phyloP scores from a whole-genome alignment of 2,329 filamentous ascomycete genomes.

The Fusarium caatingaense region DNA sequence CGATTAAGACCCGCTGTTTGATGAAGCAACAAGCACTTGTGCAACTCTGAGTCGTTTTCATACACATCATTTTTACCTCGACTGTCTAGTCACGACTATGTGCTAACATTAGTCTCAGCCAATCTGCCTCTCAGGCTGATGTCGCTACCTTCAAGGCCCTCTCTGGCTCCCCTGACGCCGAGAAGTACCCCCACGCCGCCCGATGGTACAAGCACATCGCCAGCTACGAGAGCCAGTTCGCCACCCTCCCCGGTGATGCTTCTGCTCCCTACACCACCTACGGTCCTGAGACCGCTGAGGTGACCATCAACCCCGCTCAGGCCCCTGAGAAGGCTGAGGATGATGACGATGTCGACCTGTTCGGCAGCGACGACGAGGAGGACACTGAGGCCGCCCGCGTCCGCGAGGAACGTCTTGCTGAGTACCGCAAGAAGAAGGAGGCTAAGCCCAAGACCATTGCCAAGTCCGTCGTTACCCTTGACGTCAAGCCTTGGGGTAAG shows the following conservation, averaged over 20 bases:
- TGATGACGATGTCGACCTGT: slow-evolving; percentile 89
- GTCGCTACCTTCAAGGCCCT: slow-evolving; percentile 94
- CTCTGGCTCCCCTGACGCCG: slow-evolving; percentile 77
- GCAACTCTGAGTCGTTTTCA: slow-evolving; percentile 74
- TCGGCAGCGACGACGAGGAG: slow-evolving; percentile 93
- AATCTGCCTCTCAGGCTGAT: slow-evolving; percentile 89
- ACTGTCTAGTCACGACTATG: slow-evolving; percentile 3
- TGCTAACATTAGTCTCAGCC: slow-evolving; percentile 52
- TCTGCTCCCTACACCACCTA: slow-evolving; percentile 90
- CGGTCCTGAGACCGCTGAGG: slow-evolving; percentile 83
- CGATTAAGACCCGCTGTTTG: slow-evolving; percentile 91
- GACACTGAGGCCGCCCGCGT: slow-evolving; percentile 86
- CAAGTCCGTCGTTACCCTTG: slow-evolving; percentile 95
- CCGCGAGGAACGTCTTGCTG: slow-evolving; percentile 89
- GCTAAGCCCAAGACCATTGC: slow-evolving; percentile 90
- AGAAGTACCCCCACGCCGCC: slow-evolving; percentile 92
- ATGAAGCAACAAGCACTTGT: slow-evolving; percentile 79
- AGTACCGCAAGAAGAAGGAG: slow-evolving; percentile 98
- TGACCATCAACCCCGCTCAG: slow-evolving; percentile 87
- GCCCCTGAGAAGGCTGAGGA: slow-evolving; percentile 58
- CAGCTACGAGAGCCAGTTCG: slow-evolving; percentile 92
- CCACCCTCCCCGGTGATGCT: slow-evolving; percentile 88
- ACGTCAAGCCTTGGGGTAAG: slow-evolving; percentile 99
- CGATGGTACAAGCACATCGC: slow-evolving; percentile 99
- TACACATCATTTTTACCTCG: slow-evolving; percentile 16